Evolutionary conservation across 495 filamentous ascomycete genomes (phyloP).

Genomic region (Aspergillus indologenus): DNA sequence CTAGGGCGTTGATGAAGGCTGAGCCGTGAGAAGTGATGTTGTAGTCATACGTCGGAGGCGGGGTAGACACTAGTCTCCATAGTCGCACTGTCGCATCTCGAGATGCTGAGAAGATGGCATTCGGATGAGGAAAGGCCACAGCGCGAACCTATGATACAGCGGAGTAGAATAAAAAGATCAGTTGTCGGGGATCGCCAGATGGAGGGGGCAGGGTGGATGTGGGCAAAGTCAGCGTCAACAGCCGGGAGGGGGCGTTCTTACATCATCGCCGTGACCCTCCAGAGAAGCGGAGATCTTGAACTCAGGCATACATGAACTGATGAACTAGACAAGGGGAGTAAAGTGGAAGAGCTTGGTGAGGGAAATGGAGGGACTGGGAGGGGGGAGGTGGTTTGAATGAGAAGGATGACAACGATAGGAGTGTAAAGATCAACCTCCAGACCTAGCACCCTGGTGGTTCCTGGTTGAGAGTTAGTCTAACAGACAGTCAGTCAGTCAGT

Average conservation of each 20-base stretch:
- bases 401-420: not conserved
- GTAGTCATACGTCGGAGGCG: conserved; percentile 70
- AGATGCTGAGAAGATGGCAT: conserved; percentile 76
- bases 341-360: not conserved
- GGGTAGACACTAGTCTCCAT: conserved; percentile 68
- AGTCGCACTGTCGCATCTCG: conserved; percentile 85
- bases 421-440: not conserved
- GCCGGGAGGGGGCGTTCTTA: conserved; percentile 44
- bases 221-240: conserved; percentile 15
- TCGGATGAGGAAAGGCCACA: conserved; percentile 73
- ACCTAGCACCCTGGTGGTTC: not conserved
- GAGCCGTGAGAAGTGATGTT: conserved; percentile 71
- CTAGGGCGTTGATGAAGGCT: conserved; percentile 79
- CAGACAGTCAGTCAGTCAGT: too few relatives aligned
- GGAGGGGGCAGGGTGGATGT: conserved; percentile 11
- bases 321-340: not conserved
- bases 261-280: conserved; percentile 78
- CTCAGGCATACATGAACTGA: conserved; percentile 51
- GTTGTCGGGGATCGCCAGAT: conserved; percentile 5
- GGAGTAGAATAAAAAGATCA: conserved; percentile 14
- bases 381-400: not conserved
- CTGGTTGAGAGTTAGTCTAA: conserved; percentile 3
- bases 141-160: conserved; percentile 67
- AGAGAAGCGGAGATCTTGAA: conserved; percentile 84
- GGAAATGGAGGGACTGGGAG: not conserved